Percentiles rank a stretch among this genome's conserved stretches.
Conservation (phyloP, 1,284 basidiomycete genomes). For the Phlebopus sp. region DNA sequence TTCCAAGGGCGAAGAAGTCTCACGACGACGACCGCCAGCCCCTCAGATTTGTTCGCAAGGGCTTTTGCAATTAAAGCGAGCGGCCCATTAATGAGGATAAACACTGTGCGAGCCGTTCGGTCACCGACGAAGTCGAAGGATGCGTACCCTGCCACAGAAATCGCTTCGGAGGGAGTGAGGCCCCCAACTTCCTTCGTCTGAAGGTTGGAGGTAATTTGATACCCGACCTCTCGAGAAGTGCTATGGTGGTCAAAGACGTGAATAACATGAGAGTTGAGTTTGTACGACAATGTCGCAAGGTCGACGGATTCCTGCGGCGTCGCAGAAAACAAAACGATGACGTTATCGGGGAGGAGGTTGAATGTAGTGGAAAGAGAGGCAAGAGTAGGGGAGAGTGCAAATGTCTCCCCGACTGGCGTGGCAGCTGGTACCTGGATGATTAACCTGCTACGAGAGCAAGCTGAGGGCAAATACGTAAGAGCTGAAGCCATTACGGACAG, state of each 20-base stretch:
- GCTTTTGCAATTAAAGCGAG: conserved; percentile 58
- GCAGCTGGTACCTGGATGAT: conserved; percentile 77
- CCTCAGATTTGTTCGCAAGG: conserved; percentile 41
- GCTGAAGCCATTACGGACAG: conserved; percentile 77
- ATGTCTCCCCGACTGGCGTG: conserved; percentile 60
- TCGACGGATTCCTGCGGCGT: conserved; percentile 78
- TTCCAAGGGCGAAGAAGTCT: conserved; percentile 79
- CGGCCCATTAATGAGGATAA: conserved; percentile 70
- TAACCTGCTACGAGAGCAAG: conserved; percentile 62
- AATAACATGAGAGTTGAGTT: conserved; percentile 63
- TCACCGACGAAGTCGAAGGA: conserved; percentile 72
- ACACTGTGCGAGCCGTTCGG: conserved; percentile 50
- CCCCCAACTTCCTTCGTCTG: conserved; percentile 30
- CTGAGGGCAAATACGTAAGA: conserved; percentile 59
- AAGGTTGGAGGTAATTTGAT: conserved; percentile 37
- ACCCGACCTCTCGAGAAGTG: conserved; percentile 67
- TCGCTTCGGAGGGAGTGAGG: conserved; percentile 42
- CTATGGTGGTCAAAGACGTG: conserved; percentile 80
- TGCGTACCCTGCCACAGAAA: conserved; percentile 54
- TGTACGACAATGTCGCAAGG: conserved; percentile 67
- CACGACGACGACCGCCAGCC: conserved; percentile 64
- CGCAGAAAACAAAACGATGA: conserved; percentile 79
- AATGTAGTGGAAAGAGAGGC: conserved; percentile 63
- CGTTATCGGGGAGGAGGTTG: conserved; percentile 60
- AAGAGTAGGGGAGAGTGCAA: conserved; percentile 71